Base-by-base conservation (phyloP, 2,329 filamentous ascomycete species). In the Hirsutella rhossiliensis region DNA sequence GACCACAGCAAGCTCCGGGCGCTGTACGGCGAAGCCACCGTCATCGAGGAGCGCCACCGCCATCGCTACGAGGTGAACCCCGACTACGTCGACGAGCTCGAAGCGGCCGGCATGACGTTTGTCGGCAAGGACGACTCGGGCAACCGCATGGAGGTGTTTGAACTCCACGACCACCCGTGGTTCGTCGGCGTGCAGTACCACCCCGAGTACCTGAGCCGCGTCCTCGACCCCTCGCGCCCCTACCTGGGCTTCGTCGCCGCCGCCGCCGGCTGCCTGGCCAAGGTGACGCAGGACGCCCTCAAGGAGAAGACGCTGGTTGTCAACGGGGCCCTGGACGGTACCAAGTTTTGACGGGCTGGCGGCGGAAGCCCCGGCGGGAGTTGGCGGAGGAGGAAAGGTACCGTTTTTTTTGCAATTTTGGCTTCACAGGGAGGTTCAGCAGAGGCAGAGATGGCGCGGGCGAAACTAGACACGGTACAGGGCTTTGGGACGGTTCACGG, bases 41-140 rank as follows among this genome's bases (percentile, higher is more conserved):
- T 65, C 17, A 73, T 84, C 38, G 64, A 73, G 46, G 88, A 94
- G 69, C 78, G 88, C 42, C 88, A 95, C 62, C 79, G 88, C 47
- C 88, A 95, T 64, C 78, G 87, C 32, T 95, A 94, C 60, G 88
- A 95, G 67, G 85, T 94, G 51, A 94, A 94, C 65, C 87, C 88
- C 0, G 75, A 78, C 11, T 82, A 82, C 56, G 77, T 94, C 43
- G 77, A 82, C 4, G 65, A 66, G 29, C 70, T 95, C 4, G 74
- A 86, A 50, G 65, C 75, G 39, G 77, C 73, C 5, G 88, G 87
- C 1, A 68, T 95, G 29, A 67, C 72, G 37, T 89, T 94, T 57
- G 73, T 89, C 46, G 85, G 84, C 50, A 88, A 87, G 62, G 87
- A 94, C 56, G 80, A 84, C 46, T 79, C 73, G 47, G 85, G 83